Percentiles rank a stretch among this genome's conserved stretches.
Conservation (phyloP, 257 asterid genomes). For the Gentiana macrophylla region DNA sequence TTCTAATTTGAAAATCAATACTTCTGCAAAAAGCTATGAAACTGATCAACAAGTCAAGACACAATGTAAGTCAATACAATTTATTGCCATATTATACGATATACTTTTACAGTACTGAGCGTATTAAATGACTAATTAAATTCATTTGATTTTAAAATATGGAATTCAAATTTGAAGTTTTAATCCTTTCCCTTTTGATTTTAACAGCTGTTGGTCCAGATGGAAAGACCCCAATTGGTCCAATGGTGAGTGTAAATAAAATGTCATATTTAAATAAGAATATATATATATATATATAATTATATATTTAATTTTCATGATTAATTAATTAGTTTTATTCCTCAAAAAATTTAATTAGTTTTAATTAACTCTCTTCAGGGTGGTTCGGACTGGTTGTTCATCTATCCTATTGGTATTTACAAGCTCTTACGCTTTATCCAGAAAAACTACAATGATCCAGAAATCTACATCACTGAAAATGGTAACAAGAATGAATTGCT, state of each 20-base stretch:
- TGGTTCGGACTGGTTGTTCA: slow-evolving; percentile 20
- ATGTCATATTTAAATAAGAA: neutral
- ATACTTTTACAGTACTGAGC: neutral
- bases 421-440: slow-evolving; percentile 9
- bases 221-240: slow-evolving; percentile 13
- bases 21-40: slow-evolving; percentile 1
- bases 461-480: slow-evolving; percentile 25
- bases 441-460: slow-evolving; percentile 11
- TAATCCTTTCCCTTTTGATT: neutral
- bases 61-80: slow-evolving; percentile 3
- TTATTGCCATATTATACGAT: neutral
- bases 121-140: slow-evolving; percentile 1
- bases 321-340: too few species aligned
- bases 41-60: slow-evolving; percentile 1
- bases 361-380: neutral
- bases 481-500: slow-evolving; percentile 1
- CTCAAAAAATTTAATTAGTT: neutral
- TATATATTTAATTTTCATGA: too few species aligned
- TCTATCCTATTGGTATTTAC: slow-evolving; percentile 19
- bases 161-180: neutral
- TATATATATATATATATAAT: neutral
- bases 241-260: slow-evolving; percentile 9
- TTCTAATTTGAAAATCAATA: neutral
- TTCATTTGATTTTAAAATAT: neutral
- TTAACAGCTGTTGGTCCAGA: slow-evolving; percentile 12